A percentile compares a stretch with the other conserved stretches of the same genome.
phyloP scores from a whole-genome alignment of 2,329 filamentous ascomycete genomes.

The Fusarium sp. region DNA sequence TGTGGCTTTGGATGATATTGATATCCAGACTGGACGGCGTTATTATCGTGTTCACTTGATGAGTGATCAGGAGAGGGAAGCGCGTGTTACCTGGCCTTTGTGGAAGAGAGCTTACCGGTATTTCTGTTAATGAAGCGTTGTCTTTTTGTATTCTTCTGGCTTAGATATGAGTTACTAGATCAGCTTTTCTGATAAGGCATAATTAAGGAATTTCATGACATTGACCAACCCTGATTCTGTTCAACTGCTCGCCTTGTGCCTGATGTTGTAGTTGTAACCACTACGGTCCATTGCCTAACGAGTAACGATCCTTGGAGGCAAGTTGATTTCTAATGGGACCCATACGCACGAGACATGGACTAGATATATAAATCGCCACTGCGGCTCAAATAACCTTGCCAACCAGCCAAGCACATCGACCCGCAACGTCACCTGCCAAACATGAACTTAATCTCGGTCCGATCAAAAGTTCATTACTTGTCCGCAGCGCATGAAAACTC shows the following conservation, averaged over 20 bases:
- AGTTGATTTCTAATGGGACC: rapidly evolving
- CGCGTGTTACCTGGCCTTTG: constrained; percentile 72
- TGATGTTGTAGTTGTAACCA: not conserved
- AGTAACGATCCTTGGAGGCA: too few relatives aligned
- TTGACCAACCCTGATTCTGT: not conserved
- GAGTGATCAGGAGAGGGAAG: constrained; percentile 79
- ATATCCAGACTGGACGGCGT: constrained; percentile 82
- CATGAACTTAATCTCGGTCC: not conserved
- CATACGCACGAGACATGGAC: not conserved
- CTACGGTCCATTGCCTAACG: rapidly evolving
- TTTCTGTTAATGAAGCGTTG: constrained; percentile 62
- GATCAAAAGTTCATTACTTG: not conserved
- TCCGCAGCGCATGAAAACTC: not conserved
- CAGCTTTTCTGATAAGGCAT: not conserved
- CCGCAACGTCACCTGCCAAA: not conserved
- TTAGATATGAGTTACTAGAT: not conserved
- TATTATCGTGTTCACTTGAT: constrained; percentile 83
- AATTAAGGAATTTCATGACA: not conserved
- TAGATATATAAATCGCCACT: not conserved
- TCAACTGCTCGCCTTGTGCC: not conserved
- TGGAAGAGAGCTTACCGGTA: constrained; percentile 81
- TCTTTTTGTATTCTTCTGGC: not conserved
- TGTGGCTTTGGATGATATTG: constrained; percentile 77
- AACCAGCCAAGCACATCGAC: rapidly evolving
- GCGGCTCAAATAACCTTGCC: not conserved